phyloP scores from a whole-genome alignment of 2,329 filamentous ascomycete genomes.

The Tympanopsis confertula region DNA sequence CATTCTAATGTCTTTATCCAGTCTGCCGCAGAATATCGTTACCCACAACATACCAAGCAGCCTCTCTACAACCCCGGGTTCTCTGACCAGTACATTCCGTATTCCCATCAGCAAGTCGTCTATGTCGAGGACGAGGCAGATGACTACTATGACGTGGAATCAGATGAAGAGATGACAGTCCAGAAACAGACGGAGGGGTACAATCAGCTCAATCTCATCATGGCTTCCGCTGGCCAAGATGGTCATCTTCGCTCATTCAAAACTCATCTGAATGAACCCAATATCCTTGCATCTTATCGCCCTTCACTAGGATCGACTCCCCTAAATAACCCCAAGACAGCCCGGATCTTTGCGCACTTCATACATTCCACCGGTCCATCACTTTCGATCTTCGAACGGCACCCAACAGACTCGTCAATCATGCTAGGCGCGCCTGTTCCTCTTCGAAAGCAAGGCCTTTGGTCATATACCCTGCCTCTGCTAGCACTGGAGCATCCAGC shows the following conservation, averaged over 20 bases:
- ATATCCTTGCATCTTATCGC: conserved; percentile 24
- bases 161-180: background rate
- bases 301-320: conserved; percentile 34
- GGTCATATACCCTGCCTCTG: conserved; percentile 40
- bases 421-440: background rate
- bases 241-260: background rate
- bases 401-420: conserved; percentile 34
- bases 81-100: too few species aligned
- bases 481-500: conserved; percentile 49
- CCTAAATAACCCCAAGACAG: conserved; percentile 49
- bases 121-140: background rate
- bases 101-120: too few species aligned
- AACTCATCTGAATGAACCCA: background rate
- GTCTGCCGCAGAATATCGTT: too few species aligned
- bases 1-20: too few species aligned
- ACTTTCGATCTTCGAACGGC: conserved; percentile 50
- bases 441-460: background rate
- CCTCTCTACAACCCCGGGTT: too few species aligned
- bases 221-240: background rate
- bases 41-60: too few species aligned
- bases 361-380: conserved; percentile 50
- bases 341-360: conserved; percentile 55
- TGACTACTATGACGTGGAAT: background rate
- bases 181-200: background rate
- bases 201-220: background rate